Evolutionary conservation across 2,329 filamentous ascomycete species (phyloP), one percentile per base, ranked within the genome.

Genomic region (Exophiala sp.): DNA sequence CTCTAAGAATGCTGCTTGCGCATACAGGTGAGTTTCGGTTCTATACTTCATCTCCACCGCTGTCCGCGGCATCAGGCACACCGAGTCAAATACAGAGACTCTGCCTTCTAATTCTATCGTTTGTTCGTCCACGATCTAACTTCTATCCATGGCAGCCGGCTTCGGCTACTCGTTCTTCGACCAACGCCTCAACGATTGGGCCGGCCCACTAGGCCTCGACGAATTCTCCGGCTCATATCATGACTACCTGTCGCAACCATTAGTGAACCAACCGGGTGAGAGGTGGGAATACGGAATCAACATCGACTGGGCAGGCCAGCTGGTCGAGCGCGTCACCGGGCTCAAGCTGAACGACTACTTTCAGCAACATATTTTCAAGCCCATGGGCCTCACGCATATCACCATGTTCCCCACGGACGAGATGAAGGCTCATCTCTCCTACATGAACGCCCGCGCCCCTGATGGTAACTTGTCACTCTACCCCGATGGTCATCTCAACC

Each of bases 211-310:
- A 0, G 78, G 79, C 0, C 61, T 76, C 11, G 77, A 83, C 49
- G 80, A 83, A 61, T 78, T 83, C 60, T 73, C 72, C 0, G 76
- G 77, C 2, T 51, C 50, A 3, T 57, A 56, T 38, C 39, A 57
- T 35, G 80, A 79, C 22, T 68, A 83, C 41, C 60, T 75, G 30
- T 63, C 69, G 46, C 58, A 60, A 9, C 78, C 81, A 0, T 66
- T 86, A 10, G 65, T 84, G 1, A 81, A 82, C 58, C 81, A 86
- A 55, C 83, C 83, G 0, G 82, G 82, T 0, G 72, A 75, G 23
- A 69, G 68, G 2, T 86, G 79, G 78, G 73, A 80, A 50, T 85
- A 85, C 22, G 76, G 78, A 2, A 74, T 78, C 19, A 66, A 66
- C 16, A 68, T 78, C 11, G 77, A 80, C 60, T 80, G 76, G 76